phyloP scores from a whole-genome alignment of 192 early-diverging fungal genomes.

The Spizellomyces sp. region DNA sequence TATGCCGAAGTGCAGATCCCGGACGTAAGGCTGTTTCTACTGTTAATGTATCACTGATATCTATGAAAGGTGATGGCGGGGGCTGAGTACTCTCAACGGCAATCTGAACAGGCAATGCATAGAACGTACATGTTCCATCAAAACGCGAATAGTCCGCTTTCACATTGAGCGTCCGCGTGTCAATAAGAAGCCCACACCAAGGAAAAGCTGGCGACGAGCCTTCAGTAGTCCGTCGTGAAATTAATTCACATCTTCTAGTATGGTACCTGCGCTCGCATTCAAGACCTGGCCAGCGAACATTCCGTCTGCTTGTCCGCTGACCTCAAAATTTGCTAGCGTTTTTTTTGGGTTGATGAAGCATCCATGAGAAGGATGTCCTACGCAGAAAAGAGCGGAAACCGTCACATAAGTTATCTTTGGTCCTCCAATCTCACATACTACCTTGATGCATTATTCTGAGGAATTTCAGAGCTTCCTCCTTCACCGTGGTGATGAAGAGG shows the following conservation, averaged over 20 bases:
- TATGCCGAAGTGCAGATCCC: conserved; percentile 48
- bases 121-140: conserved; percentile 23
- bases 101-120: too few species aligned
- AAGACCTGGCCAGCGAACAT: not conserved
- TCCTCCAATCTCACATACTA: too few species aligned
- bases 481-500: conserved; percentile 68
- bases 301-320: conserved; percentile 33
- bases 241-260: too few species aligned
- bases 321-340: conserved; percentile 77
- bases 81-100: too few species aligned
- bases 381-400: not conserved
- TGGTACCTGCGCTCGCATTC: too few species aligned
- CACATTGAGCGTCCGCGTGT: conserved; percentile 67
- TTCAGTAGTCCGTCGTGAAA: too few species aligned
- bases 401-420: too few species aligned
- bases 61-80: conserved; percentile 11
- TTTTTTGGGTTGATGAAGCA: conserved; percentile 76
- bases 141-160: conserved; percentile 70
- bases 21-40: conserved; percentile 42
- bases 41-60: conserved; percentile 51
- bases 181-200: conserved; percentile 84
- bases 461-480: conserved; percentile 54
- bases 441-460: conserved; percentile 62
- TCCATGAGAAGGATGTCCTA: conserved; percentile 69
- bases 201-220: conserved; percentile 56